Conservation (phyloP, 345 rosid genomes). For the Stellera chamaejasme region DNA sequence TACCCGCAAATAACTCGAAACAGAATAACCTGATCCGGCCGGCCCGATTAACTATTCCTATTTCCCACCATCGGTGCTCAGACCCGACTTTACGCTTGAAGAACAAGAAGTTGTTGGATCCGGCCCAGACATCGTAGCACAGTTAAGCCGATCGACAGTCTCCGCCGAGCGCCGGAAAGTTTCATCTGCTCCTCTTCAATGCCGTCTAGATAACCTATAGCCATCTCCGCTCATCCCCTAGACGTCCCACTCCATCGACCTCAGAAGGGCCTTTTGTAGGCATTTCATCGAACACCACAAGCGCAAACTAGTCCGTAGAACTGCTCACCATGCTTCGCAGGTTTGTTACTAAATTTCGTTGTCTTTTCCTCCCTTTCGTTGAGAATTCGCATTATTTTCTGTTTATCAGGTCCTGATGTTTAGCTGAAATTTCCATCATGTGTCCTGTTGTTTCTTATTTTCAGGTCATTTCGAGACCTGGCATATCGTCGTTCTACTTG, state of each 20-base stretch:
- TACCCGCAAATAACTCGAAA: too few species aligned
- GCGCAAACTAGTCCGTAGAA: not conserved
- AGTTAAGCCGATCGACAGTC: too few species aligned
- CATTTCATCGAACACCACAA: conserved; percentile 20
- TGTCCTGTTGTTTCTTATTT: conserved; percentile 8
- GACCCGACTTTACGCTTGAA: too few species aligned
- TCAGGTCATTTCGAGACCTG: conserved; percentile 62
- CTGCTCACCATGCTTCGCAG: conserved; percentile 25
- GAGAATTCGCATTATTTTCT: not conserved
- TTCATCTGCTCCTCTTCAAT: not conserved
- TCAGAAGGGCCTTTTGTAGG: not conserved
- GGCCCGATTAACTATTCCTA: too few species aligned
- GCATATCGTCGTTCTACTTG: conserved; percentile 38
- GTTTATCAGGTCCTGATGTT: not conserved
- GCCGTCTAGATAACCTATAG: not conserved
- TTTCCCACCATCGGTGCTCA: too few species aligned
- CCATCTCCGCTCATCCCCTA: not conserved
- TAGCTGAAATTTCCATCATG: not conserved
- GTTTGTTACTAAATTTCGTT: conserved; percentile 7
- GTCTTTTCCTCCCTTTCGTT: not conserved
- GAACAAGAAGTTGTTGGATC: too few species aligned
- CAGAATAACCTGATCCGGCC: too few species aligned
- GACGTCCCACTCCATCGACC: too few species aligned
- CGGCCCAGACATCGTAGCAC: too few species aligned
- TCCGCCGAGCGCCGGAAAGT: too few species aligned